These are phyloP conservation scores for Choiromyces venosus DNA, from an alignment of 495 filamentous ascomycete genomes.

Conservation along the genomic window DNA sequence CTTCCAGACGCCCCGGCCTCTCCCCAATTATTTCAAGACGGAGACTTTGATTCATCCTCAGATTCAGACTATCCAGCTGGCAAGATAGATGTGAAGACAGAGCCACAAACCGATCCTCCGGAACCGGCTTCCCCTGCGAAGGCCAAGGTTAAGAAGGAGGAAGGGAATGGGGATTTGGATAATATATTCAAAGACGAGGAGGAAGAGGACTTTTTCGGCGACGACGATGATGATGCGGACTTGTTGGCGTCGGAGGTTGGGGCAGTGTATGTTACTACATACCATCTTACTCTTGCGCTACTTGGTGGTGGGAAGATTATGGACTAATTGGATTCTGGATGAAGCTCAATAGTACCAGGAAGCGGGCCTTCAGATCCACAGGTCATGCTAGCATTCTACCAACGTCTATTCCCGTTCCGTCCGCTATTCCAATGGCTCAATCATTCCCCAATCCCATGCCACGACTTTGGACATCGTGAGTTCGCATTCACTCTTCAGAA, in stretches of 20 bases:
- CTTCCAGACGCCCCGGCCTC: constrained; percentile 31
- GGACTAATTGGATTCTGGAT: constrained; percentile 15
- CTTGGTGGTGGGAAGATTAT: constrained; percentile 8
- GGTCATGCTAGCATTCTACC: constrained; percentile 85
- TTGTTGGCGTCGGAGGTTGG: constrained; percentile 18
- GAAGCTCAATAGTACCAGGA: constrained; percentile 17
- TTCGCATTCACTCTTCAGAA: constrained; percentile 89
- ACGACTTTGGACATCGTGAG: constrained; percentile 87
- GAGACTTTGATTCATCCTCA: constrained; percentile 5
- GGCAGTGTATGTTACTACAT: constrained; percentile 15
- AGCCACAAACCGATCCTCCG: constrained; percentile 10
- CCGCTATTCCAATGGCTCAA: constrained; percentile 98
- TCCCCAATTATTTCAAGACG: not conserved
- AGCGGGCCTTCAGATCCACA: constrained; percentile 60
- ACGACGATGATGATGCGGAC: constrained; percentile 28
- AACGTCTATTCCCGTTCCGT: constrained; percentile 91
- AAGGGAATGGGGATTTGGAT: constrained; percentile 18
- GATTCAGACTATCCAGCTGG: not conserved
- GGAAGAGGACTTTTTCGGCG: constrained; percentile 23
- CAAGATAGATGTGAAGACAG: constrained; percentile 10
- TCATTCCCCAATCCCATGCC: constrained; percentile 75
- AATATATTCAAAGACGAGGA: constrained; percentile 24
- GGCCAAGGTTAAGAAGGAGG: constrained; percentile 12
- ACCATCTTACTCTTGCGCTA: not conserved
- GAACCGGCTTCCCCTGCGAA: constrained; percentile 10